A percentile compares a stretch with the other conserved stretches of the same genome.
These are phyloP conservation scores for Globisporangium echinulatum DNA, from an alignment of 352 stramenopile genomes.

Conservation along the genomic window DNA sequence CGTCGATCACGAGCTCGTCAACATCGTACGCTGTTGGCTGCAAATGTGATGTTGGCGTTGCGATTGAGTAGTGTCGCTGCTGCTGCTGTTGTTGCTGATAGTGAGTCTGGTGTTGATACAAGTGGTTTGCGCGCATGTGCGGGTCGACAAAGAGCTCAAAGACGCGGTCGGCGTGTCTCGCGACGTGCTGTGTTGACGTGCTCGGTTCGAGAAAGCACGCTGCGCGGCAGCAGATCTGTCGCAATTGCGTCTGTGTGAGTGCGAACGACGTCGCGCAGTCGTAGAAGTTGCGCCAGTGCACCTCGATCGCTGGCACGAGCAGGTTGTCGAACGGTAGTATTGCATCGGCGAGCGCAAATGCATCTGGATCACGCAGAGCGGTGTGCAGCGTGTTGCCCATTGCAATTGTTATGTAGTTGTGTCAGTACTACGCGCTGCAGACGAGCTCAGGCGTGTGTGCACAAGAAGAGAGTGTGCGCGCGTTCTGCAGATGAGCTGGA, in stretches of 20 bases:
- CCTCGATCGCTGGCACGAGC: constrained; percentile 58
- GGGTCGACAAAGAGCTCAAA: constrained; percentile 59
- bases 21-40: not conserved
- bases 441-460: not conserved
- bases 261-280: constrained; percentile 68
- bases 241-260: constrained; percentile 51
- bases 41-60: not conserved
- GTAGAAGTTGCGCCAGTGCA: constrained; percentile 82
- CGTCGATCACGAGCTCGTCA: constrained; percentile 39
- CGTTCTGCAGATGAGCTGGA: not conserved
- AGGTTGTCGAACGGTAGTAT: constrained; percentile 77
- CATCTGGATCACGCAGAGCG: constrained; percentile 35
- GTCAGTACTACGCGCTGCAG: not conserved
- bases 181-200: constrained; percentile 29
- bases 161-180: constrained; percentile 37
- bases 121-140: constrained; percentile 12
- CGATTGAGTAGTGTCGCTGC: not conserved
- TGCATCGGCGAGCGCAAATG: constrained; percentile 42
- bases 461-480: no score
- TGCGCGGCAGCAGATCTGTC: constrained; percentile 52
- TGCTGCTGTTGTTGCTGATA: constrained; percentile 6
- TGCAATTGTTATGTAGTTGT: constrained; percentile 1
- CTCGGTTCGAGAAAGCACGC: constrained; percentile 30
- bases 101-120: not conserved
- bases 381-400: constrained; percentile 58